Evolutionary conservation across 2,329 filamentous ascomycete species (phyloP), one percentile per base, ranked within the genome.

Genomic region (Cytospora schulzeri): DNA sequence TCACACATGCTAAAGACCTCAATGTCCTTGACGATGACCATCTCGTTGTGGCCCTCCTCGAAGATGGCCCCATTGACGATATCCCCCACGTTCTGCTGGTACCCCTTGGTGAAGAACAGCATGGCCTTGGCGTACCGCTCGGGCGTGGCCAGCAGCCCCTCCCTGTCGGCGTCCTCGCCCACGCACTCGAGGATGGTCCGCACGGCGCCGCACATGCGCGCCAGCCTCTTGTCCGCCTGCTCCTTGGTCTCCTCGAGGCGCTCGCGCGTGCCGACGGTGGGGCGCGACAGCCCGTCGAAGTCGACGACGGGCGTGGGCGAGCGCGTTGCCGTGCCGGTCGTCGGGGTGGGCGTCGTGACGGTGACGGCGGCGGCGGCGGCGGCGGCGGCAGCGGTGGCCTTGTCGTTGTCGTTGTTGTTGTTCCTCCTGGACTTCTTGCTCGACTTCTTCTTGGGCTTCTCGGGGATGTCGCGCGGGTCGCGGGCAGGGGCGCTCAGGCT

Each of bases 11-110:
- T 94, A 77, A 93, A 96, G 15, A 98, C 87, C 75, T 97, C 93
- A 72, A 99, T 98, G 73, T 98, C 93, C 79, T 96, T 97, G 65
- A 99, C 92, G 72, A 98, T 97, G 33, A 99, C 93, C 80, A 99
- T 86, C 78, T 99, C 95, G 73, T 97, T 95, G 74, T 98, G 94
- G 68, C 94, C 92, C 76, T 98, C 95, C 72, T 97, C 90, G 78
- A 99, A 99, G 61, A 98, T 91, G 22, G 95, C 95, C 63, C 89
- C 86, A 76, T 98, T 98, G 67, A 98, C 91, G 69, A 98, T 91
- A 74, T 96, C 91, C 67, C 88, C 84, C 62, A 97, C 86, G 73
- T 97, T 97, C 80, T 97, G 89, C 79, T 98, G 93, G 76, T 99
- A 99, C 52, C 95, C 95, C 76, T 96, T 93, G 7, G 95, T 99